Base-by-base conservation (phyloP, 2,329 filamentous ascomycete species). In the Colletotrichum sojae region DNA sequence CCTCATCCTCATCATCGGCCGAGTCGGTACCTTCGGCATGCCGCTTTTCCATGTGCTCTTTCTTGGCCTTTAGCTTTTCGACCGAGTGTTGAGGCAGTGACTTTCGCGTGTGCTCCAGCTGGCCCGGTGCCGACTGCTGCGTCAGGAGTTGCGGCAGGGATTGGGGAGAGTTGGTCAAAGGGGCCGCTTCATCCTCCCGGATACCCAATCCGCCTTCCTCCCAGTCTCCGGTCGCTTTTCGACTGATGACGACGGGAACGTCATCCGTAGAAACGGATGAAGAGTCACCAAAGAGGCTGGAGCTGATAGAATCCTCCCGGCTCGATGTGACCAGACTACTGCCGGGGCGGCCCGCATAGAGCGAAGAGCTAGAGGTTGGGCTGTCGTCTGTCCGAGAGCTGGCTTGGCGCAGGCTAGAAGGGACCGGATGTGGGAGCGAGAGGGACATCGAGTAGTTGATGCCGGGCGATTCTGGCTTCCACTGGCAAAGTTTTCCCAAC, bases 1-100 rank as follows among this genome's bases (percentile, higher is more conserved):
- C 95, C 69, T 98, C 95, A 72, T 98, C 95, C 80, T 98, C 95
- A 74, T 98, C 95, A 75, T 98, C 95, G 5, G 95, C 95, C 36
- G 94, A 97, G 75, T 98, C 95, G 63, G 84, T 88, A 43, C 92
- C 91, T 74, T 97, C 94, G 45, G 90, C 82, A 16, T 89, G 88
- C 52, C 90, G 88, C 74, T 89, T 93, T 75, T 97, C 93, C 40
- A 94, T 81, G 6, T 90, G 90, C 72, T 94, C 92, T 39, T 92
- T 89, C 78, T 93, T 95, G 3, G 89, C 89, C 71, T 89, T 90
- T 25, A 94, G 88, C 72, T 92, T 90, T 75, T 97, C 94, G 2
- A 90, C 84, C 4, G 92, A 93, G 27, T 90, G 90, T 70, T 88
- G 90, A 48, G 88, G 88, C 2, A 84, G 81, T 1, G 83, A 79